Conservation (phyloP, 148 eudicot species). For the Diospyros lotus region DNA sequence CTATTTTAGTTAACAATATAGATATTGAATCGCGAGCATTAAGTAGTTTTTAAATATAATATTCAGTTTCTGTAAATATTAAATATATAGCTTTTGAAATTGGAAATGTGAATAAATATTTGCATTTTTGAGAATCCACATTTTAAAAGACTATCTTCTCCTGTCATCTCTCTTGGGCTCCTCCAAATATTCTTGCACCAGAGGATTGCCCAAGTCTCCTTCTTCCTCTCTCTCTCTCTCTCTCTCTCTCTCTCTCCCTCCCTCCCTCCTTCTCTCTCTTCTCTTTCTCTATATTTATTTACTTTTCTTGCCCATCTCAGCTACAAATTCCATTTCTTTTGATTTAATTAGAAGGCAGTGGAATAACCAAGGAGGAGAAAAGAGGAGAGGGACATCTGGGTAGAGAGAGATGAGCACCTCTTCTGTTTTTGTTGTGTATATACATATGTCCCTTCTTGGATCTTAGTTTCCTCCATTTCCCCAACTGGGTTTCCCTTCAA, state of each 20-base stretch:
- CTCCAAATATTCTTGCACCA: conserved; percentile 39
- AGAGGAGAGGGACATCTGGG: conserved; percentile 23
- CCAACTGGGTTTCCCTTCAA: conserved; percentile 38
- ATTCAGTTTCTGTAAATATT: too few relatives aligned
- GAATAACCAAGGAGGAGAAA: conserved; percentile 49
- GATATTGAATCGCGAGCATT: too few relatives aligned
- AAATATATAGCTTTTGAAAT: too few relatives aligned
- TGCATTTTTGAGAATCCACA: background rate
- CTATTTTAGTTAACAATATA: too few relatives aligned
- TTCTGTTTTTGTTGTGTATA: conserved; percentile 46
- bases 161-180: conserved; percentile 29
- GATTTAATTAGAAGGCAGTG: conserved; percentile 21
- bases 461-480: conserved; percentile 40
- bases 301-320: conserved; percentile 23
- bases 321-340: conserved; percentile 29
- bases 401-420: conserved; percentile 45
- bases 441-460: conserved; percentile 36
- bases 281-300: conserved; percentile 11
- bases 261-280: conserved; percentile 14
- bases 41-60: too few relatives aligned
- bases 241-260: conserved; percentile 13
- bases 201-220: conserved; percentile 32
- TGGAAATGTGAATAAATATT: too few relatives aligned
- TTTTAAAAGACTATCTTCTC: conserved; percentile 12
- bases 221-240: conserved; percentile 13